Evolutionary conservation across 352 stramenopile genomes (phyloP).

Genomic region (Globisporangium alternatum): DNA sequence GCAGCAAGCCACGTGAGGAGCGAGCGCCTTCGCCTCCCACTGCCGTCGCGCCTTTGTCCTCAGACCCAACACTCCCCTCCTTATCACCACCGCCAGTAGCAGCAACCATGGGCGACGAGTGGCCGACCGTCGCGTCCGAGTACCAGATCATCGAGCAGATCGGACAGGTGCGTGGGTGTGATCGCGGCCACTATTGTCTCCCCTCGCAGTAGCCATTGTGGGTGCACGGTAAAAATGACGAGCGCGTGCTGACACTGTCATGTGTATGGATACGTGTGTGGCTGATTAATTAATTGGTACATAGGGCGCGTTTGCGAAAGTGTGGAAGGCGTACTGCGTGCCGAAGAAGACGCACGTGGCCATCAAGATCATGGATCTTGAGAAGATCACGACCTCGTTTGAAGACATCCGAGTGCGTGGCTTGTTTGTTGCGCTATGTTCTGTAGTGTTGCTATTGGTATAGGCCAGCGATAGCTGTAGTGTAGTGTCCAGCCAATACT

Average conservation of each 20-base stretch:
- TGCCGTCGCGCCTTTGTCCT: background rate
- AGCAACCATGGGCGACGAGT: conserved; percentile 75
- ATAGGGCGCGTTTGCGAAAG: conserved; percentile 97
- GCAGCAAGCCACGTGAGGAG: background rate
- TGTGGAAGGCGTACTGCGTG: conserved; percentile 94
- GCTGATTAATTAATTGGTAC: background rate
- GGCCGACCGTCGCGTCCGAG: conserved; percentile 76
- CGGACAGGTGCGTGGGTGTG: conserved; percentile 46
- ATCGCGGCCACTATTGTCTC: background rate
- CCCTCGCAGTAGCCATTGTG: background rate
- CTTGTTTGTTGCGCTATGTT: background rate
- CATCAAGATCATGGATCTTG: conserved; percentile 99
- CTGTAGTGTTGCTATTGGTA: background rate
- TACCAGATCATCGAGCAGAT: conserved; percentile 91
- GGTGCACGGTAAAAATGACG: background rate
- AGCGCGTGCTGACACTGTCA: background rate
- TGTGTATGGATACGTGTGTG: background rate
- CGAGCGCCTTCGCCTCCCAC: background rate
- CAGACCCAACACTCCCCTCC: background rate
- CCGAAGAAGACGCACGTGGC: conserved; percentile 89
- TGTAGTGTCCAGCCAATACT: background rate
- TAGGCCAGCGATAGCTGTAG: background rate
- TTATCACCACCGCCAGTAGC: background rate
- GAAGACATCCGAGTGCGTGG: conserved; percentile 81
- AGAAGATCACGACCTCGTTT: conserved; percentile 97